Evolutionary conservation across 2,329 filamentous ascomycete genomes (phyloP).

Genomic region (Diplodia corticola): DNA sequence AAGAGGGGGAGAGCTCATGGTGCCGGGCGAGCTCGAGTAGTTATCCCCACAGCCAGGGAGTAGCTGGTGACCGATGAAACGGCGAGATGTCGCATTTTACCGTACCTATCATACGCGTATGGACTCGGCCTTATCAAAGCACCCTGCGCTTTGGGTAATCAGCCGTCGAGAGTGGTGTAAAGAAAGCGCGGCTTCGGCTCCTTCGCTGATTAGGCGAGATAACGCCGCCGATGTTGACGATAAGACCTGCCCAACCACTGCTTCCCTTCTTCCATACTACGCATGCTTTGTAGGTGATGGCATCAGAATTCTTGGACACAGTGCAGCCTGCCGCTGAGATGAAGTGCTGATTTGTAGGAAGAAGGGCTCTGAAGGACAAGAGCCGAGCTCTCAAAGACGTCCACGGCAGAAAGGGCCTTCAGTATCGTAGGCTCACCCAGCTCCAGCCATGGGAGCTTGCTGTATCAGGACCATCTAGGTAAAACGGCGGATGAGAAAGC

Average conservation of each 20-base stretch:
- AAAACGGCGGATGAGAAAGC: background rate
- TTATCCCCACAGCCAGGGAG: background rate
- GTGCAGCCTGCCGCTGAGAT: background rate
- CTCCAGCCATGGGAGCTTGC: background rate
- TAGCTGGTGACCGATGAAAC: background rate
- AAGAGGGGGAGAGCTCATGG: background rate
- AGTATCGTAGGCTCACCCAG: too few relatives aligned
- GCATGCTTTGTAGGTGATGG: background rate
- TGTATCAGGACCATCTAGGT: background rate
- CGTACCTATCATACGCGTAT: conserved; percentile 13
- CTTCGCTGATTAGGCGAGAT: conserved; percentile 4
- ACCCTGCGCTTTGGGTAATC: conserved; percentile 1
- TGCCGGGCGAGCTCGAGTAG: background rate
- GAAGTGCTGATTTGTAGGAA: background rate
- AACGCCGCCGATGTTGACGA: background rate
- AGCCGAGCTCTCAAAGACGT: background rate
- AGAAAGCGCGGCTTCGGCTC: conserved; percentile 1
- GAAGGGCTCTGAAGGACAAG: background rate
- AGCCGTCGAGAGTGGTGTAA: conserved; percentile 8
- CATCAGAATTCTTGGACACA: background rate
- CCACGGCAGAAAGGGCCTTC: background rate
- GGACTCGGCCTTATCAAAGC: conserved; percentile 6
- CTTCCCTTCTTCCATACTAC: background rate
- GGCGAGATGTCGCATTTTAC: background rate
- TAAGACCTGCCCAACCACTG: background rate